Conservation (phyloP, 169 alveolate species). For the Ichthyophthirius multifiliis region DNA sequence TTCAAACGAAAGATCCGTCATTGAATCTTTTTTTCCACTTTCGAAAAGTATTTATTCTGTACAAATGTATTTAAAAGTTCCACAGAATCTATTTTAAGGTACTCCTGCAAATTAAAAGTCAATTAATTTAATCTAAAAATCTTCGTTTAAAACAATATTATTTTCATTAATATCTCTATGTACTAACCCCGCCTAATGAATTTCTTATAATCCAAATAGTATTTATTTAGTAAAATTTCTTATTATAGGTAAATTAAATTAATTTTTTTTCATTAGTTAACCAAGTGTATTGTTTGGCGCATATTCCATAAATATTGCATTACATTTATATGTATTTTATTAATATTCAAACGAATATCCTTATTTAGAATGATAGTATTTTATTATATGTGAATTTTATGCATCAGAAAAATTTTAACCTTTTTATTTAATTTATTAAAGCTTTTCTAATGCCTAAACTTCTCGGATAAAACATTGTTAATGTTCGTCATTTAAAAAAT, state of each 20-base stretch:
- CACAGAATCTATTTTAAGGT: neutral
- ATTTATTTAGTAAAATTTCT: neutral
- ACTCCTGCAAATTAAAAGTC: neutral
- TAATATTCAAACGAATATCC: neutral
- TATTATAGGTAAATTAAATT: too few species aligned
- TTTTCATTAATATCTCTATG: slow-evolving; percentile 6
- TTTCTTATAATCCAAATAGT: neutral
- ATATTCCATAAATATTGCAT: slow-evolving; percentile 3
- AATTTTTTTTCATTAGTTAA: neutral
- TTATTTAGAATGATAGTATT: too few species aligned
- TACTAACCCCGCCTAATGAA: too few species aligned
- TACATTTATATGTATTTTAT: neutral
- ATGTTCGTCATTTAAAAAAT: too few species aligned
- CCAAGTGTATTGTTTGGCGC: neutral
- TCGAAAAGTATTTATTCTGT: neutral
- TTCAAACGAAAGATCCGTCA: neutral
- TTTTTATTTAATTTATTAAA: too few species aligned
- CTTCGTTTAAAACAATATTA: neutral
- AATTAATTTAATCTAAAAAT: neutral
- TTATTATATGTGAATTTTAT: too few species aligned
- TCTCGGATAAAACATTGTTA: too few species aligned
- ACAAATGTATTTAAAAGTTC: neutral
- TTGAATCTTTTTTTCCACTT: too few species aligned
- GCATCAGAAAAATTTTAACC: too few species aligned
- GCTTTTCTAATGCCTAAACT: too few species aligned